These are phyloP conservation scores for Lupinus albus DNA, from an alignment of 306 rosid species.

Conservation along the genomic window DNA sequence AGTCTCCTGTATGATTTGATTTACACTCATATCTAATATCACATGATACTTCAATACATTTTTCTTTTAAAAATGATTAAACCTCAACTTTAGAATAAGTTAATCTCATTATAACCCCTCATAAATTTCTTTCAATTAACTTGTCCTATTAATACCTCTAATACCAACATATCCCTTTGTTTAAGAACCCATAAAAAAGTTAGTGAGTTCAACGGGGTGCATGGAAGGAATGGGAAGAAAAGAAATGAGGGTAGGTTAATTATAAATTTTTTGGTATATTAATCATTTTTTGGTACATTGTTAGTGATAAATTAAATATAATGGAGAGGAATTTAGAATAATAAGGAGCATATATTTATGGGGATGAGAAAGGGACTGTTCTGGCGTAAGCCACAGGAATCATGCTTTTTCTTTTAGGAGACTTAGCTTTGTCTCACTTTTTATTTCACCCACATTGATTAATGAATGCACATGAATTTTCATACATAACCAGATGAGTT, in stretches of 20 bases:
- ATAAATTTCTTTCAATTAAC: too few species aligned
- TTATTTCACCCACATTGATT: conserved; percentile 37
- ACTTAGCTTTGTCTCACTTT: conserved; percentile 38
- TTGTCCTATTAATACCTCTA: too few species aligned
- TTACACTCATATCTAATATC: too few species aligned
- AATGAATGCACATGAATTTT: conserved; percentile 81
- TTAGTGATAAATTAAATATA: background rate
- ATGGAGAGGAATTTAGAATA: conserved; percentile 4
- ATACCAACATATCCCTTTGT: background rate
- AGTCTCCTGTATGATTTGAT: too few species aligned
- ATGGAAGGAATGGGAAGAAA: background rate
- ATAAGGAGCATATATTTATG: conserved; percentile 2
- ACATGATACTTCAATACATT: too few species aligned
- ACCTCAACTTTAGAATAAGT: too few species aligned
- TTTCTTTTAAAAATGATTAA: too few species aligned
- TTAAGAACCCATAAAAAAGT: background rate
- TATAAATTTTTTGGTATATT: too few species aligned
- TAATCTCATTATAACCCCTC: too few species aligned
- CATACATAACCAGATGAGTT: conserved; percentile 59
- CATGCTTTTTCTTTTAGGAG: conserved; percentile 40
- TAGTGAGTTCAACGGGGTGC: background rate
- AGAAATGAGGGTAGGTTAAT: background rate
- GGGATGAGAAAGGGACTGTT: conserved; percentile 10
- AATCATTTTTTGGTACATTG: too few species aligned
- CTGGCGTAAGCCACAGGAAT: conserved; percentile 32